Conservation (phyloP, 1,139 yeast species). For the Nakaseomyces glabratus region DNA sequence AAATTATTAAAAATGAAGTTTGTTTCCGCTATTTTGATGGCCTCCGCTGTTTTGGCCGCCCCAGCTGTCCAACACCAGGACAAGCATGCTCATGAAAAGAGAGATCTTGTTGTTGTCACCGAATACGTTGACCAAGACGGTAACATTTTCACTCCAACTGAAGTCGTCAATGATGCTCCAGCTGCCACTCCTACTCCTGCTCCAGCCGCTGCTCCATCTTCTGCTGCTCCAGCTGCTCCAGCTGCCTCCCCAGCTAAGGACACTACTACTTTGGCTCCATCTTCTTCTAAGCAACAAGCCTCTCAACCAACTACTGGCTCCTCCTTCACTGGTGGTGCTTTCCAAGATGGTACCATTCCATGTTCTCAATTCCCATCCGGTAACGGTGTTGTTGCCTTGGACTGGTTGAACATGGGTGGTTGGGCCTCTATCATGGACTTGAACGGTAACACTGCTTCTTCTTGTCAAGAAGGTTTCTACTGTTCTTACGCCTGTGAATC, state of each 20-base stretch:
- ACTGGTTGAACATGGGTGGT: conserved; percentile 79
- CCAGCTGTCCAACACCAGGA: conserved; percentile 43
- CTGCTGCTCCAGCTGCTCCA: conserved; percentile 16
- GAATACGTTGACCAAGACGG: conserved; percentile 40
- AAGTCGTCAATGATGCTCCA: conserved; percentile 15
- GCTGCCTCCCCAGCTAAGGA: conserved; percentile 20
- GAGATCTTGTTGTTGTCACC: conserved; percentile 46
- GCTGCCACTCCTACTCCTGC: conserved; percentile 12
- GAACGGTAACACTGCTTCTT: conserved; percentile 52
- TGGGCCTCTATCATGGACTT: conserved; percentile 74
- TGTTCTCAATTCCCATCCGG: conserved; percentile 82
- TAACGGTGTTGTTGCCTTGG: conserved; percentile 78
- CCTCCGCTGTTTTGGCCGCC: conserved; percentile 19
- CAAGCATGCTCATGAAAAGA: conserved; percentile 43
- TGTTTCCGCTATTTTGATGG: conserved; percentile 11
- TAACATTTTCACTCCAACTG: conserved; percentile 25
- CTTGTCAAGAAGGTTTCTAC: conserved; percentile 80
- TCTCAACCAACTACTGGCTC: conserved; percentile 10
- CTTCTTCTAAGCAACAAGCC: conserved; percentile 14
- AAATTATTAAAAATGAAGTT: conserved; percentile 3
- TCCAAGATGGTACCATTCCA: conserved; percentile 68
- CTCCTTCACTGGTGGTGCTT: conserved; percentile 36
- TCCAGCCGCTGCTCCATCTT: conserved; percentile 10
- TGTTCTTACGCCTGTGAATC: conserved; percentile 96
- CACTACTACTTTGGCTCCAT: conserved; percentile 13